phyloP scores from a whole-genome alignment of 352 stramenopile genomes.

The Albugo laibachii region DNA sequence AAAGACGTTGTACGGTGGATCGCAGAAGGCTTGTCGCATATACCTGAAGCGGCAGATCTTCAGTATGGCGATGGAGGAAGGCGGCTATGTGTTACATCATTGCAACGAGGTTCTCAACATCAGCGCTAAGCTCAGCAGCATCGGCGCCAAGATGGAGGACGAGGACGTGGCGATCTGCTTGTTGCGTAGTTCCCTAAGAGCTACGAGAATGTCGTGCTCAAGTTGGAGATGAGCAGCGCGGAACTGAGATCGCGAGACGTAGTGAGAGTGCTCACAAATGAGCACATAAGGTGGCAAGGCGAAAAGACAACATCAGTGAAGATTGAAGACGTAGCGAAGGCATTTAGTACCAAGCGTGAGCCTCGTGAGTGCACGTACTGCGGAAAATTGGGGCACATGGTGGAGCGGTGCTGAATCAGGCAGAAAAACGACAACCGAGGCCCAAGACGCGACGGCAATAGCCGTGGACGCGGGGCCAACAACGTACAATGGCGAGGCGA shows the following conservation, averaged over 20 bases:
- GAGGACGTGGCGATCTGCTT: slow-evolving; percentile 6
- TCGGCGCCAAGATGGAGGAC: slow-evolving; percentile 8
- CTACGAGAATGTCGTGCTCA: slow-evolving; percentile 6
- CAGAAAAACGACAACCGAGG: too few relatives aligned
- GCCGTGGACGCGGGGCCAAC: slow-evolving; percentile 5
- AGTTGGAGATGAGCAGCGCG: slow-evolving; percentile 7
- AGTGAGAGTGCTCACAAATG: slow-evolving; percentile 9
- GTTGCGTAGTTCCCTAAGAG: slow-evolving; percentile 3
- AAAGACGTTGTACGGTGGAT: slow-evolving; percentile 2
- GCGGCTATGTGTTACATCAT: slow-evolving; percentile 6
- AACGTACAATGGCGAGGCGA: too few relatives aligned
- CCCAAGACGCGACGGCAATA: not conserved
- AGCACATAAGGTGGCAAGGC: slow-evolving; percentile 6
- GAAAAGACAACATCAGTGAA: slow-evolving; percentile 10
- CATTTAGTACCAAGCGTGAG: slow-evolving; percentile 7
- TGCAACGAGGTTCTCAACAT: slow-evolving; percentile 9
- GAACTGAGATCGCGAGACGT: slow-evolving; percentile 5
- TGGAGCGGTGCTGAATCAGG: slow-evolving; percentile 7
- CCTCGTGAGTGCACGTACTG: slow-evolving; percentile 3
- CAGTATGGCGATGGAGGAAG: slow-evolving; percentile 9
- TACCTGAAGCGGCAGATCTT: slow-evolving; percentile 11
- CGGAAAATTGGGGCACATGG: slow-evolving; percentile 6
- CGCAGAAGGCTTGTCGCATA: slow-evolving; percentile 8
- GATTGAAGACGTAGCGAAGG: slow-evolving; percentile 3
- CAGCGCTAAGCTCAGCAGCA: slow-evolving; percentile 1